These are phyloP conservation scores for Orbilia quercus DNA, from an alignment of 2,329 filamentous ascomycete species.

Conservation along the genomic window DNA sequence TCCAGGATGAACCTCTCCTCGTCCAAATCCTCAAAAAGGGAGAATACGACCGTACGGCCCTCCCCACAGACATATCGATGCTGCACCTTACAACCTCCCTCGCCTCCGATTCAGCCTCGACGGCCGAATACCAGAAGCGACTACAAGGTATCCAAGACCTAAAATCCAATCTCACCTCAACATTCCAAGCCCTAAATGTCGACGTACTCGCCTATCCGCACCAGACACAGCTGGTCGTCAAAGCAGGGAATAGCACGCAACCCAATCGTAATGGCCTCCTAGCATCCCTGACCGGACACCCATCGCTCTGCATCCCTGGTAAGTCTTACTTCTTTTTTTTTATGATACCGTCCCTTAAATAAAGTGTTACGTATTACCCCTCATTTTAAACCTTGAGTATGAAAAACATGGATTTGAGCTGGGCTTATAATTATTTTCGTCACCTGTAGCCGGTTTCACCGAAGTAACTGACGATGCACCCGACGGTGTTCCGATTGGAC, in stretches of 20 bases:
- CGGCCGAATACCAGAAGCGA: slow-evolving; percentile 13
- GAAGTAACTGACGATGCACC: slow-evolving; percentile 5
- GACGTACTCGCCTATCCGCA: slow-evolving; percentile 28
- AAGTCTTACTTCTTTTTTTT: not conserved
- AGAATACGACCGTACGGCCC: slow-evolving; percentile 9
- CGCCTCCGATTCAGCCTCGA: not conserved
- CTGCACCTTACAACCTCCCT: slow-evolving; percentile 12
- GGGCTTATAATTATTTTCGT: slow-evolving; percentile 1
- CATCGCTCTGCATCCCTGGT: slow-evolving; percentile 31
- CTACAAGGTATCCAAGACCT: slow-evolving; percentile 7
- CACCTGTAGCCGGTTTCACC: slow-evolving; percentile 13
- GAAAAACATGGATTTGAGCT: not conserved
- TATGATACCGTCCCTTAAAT: not conserved
- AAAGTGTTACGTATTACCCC: slow-evolving; percentile 10
- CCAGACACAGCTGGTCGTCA: slow-evolving; percentile 25
- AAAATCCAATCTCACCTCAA: slow-evolving; percentile 11
- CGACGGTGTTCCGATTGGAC: slow-evolving; percentile 14
- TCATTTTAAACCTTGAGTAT: not conserved
- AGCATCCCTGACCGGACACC: slow-evolving; percentile 27
- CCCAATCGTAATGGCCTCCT: slow-evolving; percentile 29
- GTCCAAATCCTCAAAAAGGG: slow-evolving; percentile 14
- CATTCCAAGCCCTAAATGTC: slow-evolving; percentile 17
- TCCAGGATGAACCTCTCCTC: slow-evolving; percentile 5
- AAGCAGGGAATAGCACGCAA: slow-evolving; percentile 27
- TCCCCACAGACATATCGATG: slow-evolving; percentile 9